Conservation (phyloP, 257 asterid species). For the Solanum commersonii region DNA sequence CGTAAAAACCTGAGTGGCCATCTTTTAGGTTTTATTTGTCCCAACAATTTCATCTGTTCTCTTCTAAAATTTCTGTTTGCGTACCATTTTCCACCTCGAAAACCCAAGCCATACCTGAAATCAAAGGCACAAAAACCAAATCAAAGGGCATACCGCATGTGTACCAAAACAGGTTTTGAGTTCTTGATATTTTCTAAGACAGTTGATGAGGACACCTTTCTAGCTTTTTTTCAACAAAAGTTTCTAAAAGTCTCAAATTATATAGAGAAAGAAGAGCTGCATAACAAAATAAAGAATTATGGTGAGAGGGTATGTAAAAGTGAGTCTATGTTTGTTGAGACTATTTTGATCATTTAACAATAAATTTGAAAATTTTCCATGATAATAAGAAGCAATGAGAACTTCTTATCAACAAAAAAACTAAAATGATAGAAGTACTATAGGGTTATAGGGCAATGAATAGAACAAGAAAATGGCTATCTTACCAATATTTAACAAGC, state of each 20-base stretch:
- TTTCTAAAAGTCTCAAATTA: background rate
- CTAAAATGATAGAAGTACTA: background rate
- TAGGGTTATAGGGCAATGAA: background rate
- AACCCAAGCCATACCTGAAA: slow-evolving; percentile 72
- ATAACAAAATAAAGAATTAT: background rate
- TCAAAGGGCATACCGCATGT: background rate
- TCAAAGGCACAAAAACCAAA: background rate
- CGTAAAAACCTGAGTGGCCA: slow-evolving; percentile 60
- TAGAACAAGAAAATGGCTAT: background rate
- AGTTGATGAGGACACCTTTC: background rate
- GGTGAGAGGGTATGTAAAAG: background rate
- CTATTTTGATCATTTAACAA: background rate
- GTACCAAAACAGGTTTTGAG: background rate
- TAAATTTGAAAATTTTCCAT: background rate
- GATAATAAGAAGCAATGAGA: background rate
- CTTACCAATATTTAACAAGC: background rate
- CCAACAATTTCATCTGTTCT: slow-evolving; percentile 71
- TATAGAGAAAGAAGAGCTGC: background rate
- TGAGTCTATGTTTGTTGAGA: background rate
- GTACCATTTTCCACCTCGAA: slow-evolving; percentile 86
- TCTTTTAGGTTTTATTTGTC: slow-evolving; percentile 51
- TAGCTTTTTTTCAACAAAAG: background rate
- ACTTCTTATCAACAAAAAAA: background rate
- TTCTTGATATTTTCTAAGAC: background rate
- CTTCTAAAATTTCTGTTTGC: slow-evolving; percentile 39